phyloP scores from a whole-genome alignment of 2,329 filamentous ascomycete species.

The Tolypocladium cylindrosporum region DNA sequence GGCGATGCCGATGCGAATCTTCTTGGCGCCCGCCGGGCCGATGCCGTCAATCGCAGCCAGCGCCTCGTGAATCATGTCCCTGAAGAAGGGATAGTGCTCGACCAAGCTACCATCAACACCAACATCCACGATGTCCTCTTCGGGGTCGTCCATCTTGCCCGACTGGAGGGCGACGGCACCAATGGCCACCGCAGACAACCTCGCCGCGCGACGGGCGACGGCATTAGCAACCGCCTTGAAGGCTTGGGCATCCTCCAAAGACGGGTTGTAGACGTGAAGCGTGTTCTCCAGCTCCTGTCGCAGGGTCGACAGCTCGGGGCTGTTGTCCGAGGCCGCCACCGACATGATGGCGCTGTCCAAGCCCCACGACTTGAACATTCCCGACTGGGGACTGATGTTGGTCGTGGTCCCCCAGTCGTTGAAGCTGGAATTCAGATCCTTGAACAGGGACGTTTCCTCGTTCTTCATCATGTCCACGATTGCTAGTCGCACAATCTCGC shows the following conservation, averaged over 20 bases:
- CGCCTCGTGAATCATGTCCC: constrained; percentile 77
- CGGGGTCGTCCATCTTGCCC: constrained; percentile 52
- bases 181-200: constrained; percentile 79
- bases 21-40: constrained; percentile 68
- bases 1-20: constrained; percentile 87
- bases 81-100: constrained; percentile 91
- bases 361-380: constrained; percentile 73
- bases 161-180: constrained; percentile 76
- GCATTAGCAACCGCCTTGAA: constrained; percentile 77
- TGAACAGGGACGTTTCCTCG: constrained; percentile 60
- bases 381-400: constrained; percentile 52
- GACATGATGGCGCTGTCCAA: constrained; percentile 88
- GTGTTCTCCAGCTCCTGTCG: constrained; percentile 70
- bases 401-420: constrained; percentile 65
- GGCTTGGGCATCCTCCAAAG: constrained; percentile 74
- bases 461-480: constrained; percentile 64
- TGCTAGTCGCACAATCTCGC: constrained; percentile 78
- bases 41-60: constrained; percentile 68
- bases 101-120: constrained; percentile 92
- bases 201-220: constrained; percentile 78
- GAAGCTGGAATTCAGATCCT: constrained; percentile 59
- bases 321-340: constrained; percentile 72
- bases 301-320: constrained; percentile 59
- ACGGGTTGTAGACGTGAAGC: constrained; percentile 66
- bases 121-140: constrained; percentile 70